Percentiles rank a stretch among this genome's conserved stretches.
Evolutionary conservation across 305 asterid species (phyloP).

Genomic region (Fraxinus latifolia): DNA sequence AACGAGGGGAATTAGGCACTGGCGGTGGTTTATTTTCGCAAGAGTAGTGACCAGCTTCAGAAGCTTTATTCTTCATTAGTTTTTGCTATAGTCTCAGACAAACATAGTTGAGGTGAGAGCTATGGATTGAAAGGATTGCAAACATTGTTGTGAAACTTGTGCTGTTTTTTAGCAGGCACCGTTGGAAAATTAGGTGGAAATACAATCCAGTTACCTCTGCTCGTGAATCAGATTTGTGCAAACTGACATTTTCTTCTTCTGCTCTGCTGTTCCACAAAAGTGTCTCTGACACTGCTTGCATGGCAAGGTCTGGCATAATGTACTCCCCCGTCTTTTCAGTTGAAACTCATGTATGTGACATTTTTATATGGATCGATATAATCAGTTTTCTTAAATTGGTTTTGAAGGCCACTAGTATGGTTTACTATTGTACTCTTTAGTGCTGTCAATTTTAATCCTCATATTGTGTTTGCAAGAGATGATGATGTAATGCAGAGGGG

Average conservation of each 20-base stretch:
- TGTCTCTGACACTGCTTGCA: not conserved
- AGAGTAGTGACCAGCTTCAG: not conserved
- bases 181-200: not conserved
- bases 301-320: not conserved
- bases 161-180: constrained; percentile 1
- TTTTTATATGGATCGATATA: not conserved
- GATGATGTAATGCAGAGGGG: not conserved
- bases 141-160: not conserved
- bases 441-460: not conserved
- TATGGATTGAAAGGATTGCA: not conserved
- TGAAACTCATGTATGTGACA: not conserved
- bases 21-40: constrained; percentile 37
- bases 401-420: not conserved
- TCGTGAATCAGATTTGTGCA: not conserved
- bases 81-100: not conserved
- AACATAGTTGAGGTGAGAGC: not conserved
- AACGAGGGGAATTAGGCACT: constrained; percentile 64
- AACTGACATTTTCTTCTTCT: not conserved
- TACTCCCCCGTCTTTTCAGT: not conserved
- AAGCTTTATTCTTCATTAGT: not conserved
- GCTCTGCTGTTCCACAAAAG: not conserved
- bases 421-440: not conserved
- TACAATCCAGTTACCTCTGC: not conserved
- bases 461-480: constrained; percentile 1
- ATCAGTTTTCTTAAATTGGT: not conserved